Conservation (phyloP, 2,329 filamentous ascomycete genomes). For the Cladobotryum mycophilum region DNA sequence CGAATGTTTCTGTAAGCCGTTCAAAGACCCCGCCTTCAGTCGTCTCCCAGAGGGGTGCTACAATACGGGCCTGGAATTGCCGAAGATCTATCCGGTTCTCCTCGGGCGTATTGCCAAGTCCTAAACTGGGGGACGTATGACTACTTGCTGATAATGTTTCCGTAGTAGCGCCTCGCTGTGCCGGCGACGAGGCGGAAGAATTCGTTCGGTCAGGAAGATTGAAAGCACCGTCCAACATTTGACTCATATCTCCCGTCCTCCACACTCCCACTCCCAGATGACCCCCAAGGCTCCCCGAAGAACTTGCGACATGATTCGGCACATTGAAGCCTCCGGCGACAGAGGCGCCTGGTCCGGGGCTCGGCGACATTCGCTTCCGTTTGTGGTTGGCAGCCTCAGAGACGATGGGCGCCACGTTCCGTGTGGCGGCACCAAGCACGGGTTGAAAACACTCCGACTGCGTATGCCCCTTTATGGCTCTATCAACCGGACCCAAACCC, state of each 20-base stretch:
- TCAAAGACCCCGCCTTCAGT: conserved; percentile 25
- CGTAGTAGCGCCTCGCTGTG: conserved; percentile 16
- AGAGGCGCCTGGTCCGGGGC: conserved; percentile 17
- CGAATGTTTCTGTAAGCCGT: conserved; percentile 22
- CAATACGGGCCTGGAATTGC: conserved; percentile 26
- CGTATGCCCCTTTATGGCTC: conserved; percentile 3
- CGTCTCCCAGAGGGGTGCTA: conserved; percentile 25
- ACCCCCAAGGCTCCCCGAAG: not conserved
- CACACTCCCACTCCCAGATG: not conserved
- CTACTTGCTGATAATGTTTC: conserved; percentile 22
- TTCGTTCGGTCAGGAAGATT: conserved; percentile 27
- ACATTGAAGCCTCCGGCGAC: not conserved
- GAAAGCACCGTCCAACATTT: conserved; percentile 4
- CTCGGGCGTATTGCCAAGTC: conserved; percentile 31
- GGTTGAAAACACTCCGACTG: conserved; percentile 25
- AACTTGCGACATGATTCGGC: not conserved
- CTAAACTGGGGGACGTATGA: conserved; percentile 23
- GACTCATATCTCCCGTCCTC: conserved; percentile 1
- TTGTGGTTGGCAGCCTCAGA: conserved; percentile 22
- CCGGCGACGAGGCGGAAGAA: conserved; percentile 28
- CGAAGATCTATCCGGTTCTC: conserved; percentile 30
- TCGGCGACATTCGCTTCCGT: conserved; percentile 25
- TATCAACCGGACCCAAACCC: not conserved
- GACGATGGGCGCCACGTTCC: conserved; percentile 21
- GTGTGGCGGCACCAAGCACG: conserved; percentile 27